phyloP scores from a whole-genome alignment of 495 filamentous ascomycete species.

The Neurospora africana region DNA sequence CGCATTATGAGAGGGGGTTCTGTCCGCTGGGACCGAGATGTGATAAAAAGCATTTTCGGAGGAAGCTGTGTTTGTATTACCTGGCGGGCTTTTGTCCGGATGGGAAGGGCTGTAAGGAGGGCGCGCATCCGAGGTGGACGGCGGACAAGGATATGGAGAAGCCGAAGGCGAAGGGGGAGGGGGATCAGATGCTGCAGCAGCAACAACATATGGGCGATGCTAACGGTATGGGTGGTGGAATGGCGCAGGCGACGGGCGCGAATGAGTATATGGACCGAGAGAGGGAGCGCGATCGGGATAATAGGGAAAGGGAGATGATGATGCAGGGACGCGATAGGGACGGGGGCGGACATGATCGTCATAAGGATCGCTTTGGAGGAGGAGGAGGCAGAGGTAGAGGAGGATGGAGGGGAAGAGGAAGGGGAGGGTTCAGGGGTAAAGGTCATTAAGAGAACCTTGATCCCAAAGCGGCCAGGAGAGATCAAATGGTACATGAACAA shows the following conservation, averaged over 20 bases:
- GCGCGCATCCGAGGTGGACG: slow-evolving; percentile 71
- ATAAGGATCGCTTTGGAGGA: slow-evolving; percentile 27
- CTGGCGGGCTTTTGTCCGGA: slow-evolving; percentile 92
- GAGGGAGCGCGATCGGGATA: slow-evolving; percentile 8
- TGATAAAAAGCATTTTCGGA: slow-evolving; percentile 72
- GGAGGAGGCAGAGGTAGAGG: slow-evolving; percentile 23
- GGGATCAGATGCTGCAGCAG: slow-evolving; percentile 35
- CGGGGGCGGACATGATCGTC: slow-evolving; percentile 16
- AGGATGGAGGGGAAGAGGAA: slow-evolving; percentile 19
- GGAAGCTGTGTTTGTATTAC: slow-evolving; percentile 73
- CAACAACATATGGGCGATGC: neutral
- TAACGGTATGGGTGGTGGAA: neutral
- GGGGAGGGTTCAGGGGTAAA: slow-evolving; percentile 11
- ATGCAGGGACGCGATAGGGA: slow-evolving; percentile 23
- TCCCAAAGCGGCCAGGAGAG: neutral
- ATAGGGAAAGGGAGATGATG: slow-evolving; percentile 13
- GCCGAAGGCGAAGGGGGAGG: slow-evolving; percentile 53
- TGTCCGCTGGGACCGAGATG: slow-evolving; percentile 82
- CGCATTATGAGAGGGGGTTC: slow-evolving; percentile 92
- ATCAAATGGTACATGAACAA: neutral
- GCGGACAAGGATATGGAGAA: slow-evolving; percentile 54
- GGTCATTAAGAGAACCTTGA: neutral
- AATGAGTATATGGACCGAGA: slow-evolving; percentile 6
- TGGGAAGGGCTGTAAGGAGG: slow-evolving; percentile 60
- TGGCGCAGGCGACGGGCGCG: neutral